Conservation (phyloP, 2,329 filamentous ascomycete genomes). For the Penicillium corylophilum region DNA sequence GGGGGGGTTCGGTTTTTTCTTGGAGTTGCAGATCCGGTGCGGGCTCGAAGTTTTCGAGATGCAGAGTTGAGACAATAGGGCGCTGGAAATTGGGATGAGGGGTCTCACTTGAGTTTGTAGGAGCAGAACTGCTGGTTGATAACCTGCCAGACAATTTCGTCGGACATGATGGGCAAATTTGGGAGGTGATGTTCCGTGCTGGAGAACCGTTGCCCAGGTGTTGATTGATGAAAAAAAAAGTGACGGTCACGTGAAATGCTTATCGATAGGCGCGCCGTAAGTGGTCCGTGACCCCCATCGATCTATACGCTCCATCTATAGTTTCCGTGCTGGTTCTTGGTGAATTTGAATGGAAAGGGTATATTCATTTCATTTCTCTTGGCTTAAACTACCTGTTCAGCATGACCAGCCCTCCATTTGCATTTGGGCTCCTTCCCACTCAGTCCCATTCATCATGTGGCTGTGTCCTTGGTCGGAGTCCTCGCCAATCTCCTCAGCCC, state of each 20-base stretch:
- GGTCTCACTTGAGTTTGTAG: conserved; percentile 81
- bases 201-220: conserved; percentile 14
- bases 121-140: conserved; percentile 95
- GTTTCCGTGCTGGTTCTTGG: neutral
- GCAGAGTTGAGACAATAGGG: conserved; percentile 4
- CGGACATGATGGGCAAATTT: conserved; percentile 56
- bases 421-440: conserved; percentile 1
- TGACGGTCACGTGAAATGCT: conserved; percentile 31
- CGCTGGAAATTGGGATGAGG: neutral
- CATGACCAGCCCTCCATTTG: conserved; percentile 15
- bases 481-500: conserved; percentile 35
- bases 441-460: conserved; percentile 17
- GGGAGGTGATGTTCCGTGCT: conserved; percentile 18
- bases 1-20: too few species aligned
- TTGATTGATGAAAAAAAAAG: conserved; percentile 34
- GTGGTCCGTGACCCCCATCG: neutral
- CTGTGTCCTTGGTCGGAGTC: conserved; percentile 14
- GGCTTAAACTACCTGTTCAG: neutral
- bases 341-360: conserved; percentile 2
- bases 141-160: conserved; percentile 97
- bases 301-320: neutral
- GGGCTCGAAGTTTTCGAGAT: neutral
- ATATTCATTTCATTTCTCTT: conserved; percentile 10
- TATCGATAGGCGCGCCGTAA: conserved; percentile 29
- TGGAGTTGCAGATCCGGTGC: neutral